Evolutionary conservation across 768 basidiomycete species (phyloP), one percentile per base, ranked within the genome.

Genomic region (Trametes gibbosa): DNA sequence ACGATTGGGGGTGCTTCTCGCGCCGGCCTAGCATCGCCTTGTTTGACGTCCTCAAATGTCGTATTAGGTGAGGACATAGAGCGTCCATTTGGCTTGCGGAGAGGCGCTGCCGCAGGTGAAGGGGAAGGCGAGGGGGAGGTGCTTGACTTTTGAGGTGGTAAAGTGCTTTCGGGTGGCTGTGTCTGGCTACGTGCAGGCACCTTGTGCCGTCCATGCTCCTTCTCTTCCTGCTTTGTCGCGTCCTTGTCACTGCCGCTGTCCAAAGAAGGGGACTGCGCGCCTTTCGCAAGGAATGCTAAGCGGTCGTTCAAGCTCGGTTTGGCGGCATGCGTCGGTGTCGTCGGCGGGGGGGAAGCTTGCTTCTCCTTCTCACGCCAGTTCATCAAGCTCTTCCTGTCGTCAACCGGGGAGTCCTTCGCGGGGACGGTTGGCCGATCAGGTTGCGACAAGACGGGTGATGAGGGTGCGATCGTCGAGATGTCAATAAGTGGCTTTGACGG

Each of bases 401-500:
- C 55, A 32, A 56, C 47, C 0, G 59, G 53, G 5, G 54, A 61
- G 14, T 61, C 61, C 48, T 67, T 66, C 43, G 25, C 43, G 16
- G 63, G 62, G 13, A 54, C 37, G 1, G 67, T 54, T 14, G 62
- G 43, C 29, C 50, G 54, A 19, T 64, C 59, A n/a, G 52, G 16
- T 13, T 63, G 59, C 8, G 50, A 27, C 12, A 55, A 23, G 49
- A 54, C 35, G 52, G 59, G 45, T 19, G 67, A 59, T 6, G 66
- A 63, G 3, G 60, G 59, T 2, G 48, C 46, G 32, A 72, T 45
- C 32, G 60, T 53, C 9, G 63, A 64, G 40, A 74, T 71, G 50
- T 74, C 79, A 34, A 81, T 77, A 21, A 81, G 71, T 1, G 80
- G 80, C 62, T 78, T 81, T 9, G 69, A 19, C n/a, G 73, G 75